Evolutionary conservation across 176 grass and related monocot species (phyloP), one percentile per base, ranked within the genome.

Genomic region (Miscanthus lutarioriparius): DNA sequence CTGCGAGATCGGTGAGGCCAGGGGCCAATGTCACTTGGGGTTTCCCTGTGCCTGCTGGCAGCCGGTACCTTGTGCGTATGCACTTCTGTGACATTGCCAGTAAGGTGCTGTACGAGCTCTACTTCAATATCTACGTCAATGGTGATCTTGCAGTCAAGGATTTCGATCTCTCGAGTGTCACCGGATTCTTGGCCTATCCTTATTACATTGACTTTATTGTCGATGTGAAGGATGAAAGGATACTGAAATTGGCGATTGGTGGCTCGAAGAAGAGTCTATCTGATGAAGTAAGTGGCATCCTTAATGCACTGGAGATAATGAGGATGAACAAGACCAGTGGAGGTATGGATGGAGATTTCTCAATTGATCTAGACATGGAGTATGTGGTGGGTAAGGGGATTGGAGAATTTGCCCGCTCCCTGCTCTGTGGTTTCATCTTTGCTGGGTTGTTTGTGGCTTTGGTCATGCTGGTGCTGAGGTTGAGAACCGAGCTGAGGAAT

Each of bases 221-320:
- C 6, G 87, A 95, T 39, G 79, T 90, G 62, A 83, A 82, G 66
- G 72, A 76, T 65, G 83, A 80, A 54, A 86, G 84, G 40, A 30
- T 85, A 43, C 80, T 98, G 64, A 87, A 80, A 71, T 45, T 98
- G 77, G 75, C 76, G 37, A 98, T 98, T 68, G 84, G 65, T 32
- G 87, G 93, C 22, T 94, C 79, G 1, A 85, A 88, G 38, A 80
- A 81, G 20, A 92, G 89, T 43, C 80, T 27, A 0, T 69, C 86
- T 53, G 86, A 80, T 7, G 81, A 92, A 86, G 88, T 81, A 5
- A 80, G 84, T 1, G 96, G 93, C 41, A 86, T 98, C 65, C 88
- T 98, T 67, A 98, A 98, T 83, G 96, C 87, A n/a, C n/a, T 98
- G 23, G 96, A 98, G 91, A 85, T 98, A 81, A 90, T 98, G 93